Conservation (phyloP, 768 basidiomycete genomes). For the Cubamyces sp. region DNA sequence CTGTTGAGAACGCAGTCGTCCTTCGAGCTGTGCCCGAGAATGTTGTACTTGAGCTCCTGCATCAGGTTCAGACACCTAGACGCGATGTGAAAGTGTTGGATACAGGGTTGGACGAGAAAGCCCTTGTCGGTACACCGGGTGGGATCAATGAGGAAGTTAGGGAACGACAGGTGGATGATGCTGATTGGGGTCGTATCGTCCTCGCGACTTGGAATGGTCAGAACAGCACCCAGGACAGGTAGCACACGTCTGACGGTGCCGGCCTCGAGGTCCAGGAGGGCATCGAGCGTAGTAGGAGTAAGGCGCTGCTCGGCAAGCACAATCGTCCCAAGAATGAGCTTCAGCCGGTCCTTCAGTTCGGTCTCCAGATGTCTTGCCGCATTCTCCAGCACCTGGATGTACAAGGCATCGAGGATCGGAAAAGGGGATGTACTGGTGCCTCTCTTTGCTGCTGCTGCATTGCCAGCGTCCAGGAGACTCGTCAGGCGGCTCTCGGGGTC, state of each 20-base stretch:
- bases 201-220: constrained; percentile 12
- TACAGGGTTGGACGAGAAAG: constrained; percentile 8
- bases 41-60: constrained; percentile 3
- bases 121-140: constrained; percentile 19
- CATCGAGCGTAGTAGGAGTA: neutral
- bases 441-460: neutral
- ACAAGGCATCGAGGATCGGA: constrained; percentile 21
- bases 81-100: neutral
- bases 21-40: neutral
- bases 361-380: neutral
- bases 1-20: neutral
- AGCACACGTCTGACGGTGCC: constrained; percentile 7
- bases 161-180: constrained; percentile 27
- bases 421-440: neutral
- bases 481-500: neutral
- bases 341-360: neutral
- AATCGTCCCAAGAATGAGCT: neutral
- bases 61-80: neutral
- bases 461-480: neutral
- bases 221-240: constrained; percentile 19
- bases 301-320: constrained; percentile 1
- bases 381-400: constrained; percentile 7
- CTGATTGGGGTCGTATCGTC: constrained; percentile 11
- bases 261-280: neutral
- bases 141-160: constrained; percentile 25